Conservation (phyloP, 2,329 filamentous ascomycete species). For the Cercospora berteroae region DNA sequence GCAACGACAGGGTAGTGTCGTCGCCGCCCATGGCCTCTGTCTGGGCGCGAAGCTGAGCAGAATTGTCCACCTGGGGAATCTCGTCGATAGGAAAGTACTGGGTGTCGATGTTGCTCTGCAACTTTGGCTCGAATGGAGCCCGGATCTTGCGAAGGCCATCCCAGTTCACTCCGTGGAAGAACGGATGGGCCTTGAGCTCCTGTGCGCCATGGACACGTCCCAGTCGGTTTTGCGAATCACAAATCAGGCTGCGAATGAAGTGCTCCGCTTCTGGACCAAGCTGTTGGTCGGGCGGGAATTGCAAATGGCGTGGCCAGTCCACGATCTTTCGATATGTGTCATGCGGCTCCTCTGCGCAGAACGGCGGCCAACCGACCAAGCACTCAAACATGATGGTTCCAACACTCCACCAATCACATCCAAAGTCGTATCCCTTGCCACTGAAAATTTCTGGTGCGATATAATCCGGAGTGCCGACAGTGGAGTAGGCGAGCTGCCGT, state of each 20-base stretch:
- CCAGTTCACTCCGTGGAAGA: conserved; percentile 97
- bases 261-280: conserved; percentile 86
- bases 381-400: conserved; percentile 99
- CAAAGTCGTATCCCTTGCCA: conserved; percentile 90
- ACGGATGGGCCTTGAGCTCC: conserved; percentile 90
- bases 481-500: conserved; percentile 94
- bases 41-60: conserved; percentile 79
- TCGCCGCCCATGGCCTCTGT: conserved; percentile 72
- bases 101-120: conserved; percentile 91
- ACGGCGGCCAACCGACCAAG: conserved; percentile 95
- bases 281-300: conserved; percentile 94
- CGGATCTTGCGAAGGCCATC: conserved; percentile 88
- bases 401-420: conserved; percentile 99
- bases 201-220: conserved; percentile 77
- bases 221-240: conserved; percentile 87
- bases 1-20: conserved; percentile 89
- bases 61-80: conserved; percentile 94
- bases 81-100: conserved; percentile 99
- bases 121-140: conserved; percentile 90
- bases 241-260: conserved; percentile 89
- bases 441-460: conserved; percentile 98
- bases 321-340: conserved; percentile 99
- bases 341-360: conserved; percentile 95
- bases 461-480: conserved; percentile 96
- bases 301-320: conserved; percentile 92